Conservation (phyloP, 257 asterid genomes). For the Penstemon newberryi region DNA sequence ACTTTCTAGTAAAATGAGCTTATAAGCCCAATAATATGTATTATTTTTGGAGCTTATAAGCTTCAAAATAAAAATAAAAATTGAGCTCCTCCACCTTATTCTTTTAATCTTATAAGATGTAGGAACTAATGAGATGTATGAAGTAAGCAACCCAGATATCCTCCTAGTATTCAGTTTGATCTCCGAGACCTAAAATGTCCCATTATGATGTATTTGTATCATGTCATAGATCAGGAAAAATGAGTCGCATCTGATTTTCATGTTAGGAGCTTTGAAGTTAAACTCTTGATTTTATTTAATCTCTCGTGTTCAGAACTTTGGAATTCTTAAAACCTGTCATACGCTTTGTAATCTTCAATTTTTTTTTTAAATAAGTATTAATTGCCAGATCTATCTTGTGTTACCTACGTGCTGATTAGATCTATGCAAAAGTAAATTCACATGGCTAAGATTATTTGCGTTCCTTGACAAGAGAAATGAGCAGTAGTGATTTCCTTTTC, state of each 20-base stretch:
- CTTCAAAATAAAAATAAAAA: too few relatives aligned
- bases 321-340: background rate
- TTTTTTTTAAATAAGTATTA: background rate
- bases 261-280: constrained; percentile 24
- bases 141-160: too few relatives aligned
- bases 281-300: constrained; percentile 4
- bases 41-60: too few relatives aligned
- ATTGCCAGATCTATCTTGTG: constrained; percentile 11
- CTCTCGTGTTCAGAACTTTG: constrained; percentile 17
- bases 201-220: background rate
- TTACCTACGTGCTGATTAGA: constrained; percentile 2
- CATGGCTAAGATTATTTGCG: constrained; percentile 6
- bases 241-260: background rate
- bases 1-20: too few relatives aligned
- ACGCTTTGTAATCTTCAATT: background rate
- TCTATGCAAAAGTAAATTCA: constrained; percentile 16
- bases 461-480: constrained; percentile 1
- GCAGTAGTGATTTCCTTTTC: background rate
- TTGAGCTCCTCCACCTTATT: too few relatives aligned
- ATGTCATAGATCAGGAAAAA: constrained; percentile 15
- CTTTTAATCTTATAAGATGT: too few relatives aligned
- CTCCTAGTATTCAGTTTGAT: too few relatives aligned
- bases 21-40: too few relatives aligned
- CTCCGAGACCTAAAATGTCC: too few relatives aligned
- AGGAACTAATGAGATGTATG: too few relatives aligned